These are phyloP conservation scores for Hypoxylon sp. DNA, from an alignment of 2,329 filamentous ascomycete species.

Conservation along the genomic window DNA sequence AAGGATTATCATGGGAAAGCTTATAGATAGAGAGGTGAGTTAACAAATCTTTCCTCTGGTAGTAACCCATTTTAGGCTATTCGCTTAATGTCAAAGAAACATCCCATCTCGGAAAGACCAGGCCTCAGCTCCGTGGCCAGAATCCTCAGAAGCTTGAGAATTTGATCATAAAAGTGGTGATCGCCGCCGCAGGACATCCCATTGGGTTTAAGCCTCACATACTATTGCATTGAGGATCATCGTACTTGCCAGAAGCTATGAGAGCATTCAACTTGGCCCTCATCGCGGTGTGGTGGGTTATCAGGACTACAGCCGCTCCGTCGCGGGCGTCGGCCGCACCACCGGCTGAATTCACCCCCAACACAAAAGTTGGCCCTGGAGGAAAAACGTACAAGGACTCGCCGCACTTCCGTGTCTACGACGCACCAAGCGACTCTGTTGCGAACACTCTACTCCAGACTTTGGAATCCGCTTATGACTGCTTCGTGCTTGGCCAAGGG, in stretches of 20 bases:
- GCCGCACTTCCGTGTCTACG: conserved; percentile 58
- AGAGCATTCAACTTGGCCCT: conserved; percentile 12
- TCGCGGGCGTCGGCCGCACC: conserved; percentile 37
- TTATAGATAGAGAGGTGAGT: too few species aligned
- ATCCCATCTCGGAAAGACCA: conserved; percentile 24
- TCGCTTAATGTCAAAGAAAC: conserved; percentile 35
- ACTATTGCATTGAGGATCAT: too few species aligned
- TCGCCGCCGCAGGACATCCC: conserved; percentile 10
- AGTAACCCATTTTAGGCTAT: conserved; percentile 43
- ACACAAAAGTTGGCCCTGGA: conserved; percentile 49
- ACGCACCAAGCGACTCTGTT: conserved; percentile 47
- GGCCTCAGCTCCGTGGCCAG: conserved; percentile 22
- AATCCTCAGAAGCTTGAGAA: neutral
- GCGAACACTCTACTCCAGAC: conserved; percentile 53
- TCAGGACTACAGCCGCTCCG: conserved; percentile 26
- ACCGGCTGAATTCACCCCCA: conserved; percentile 49
- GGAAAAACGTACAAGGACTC: conserved; percentile 53
- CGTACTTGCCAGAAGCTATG: conserved; percentile 17
- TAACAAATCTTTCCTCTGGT: conserved; percentile 6
- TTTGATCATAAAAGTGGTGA: conserved; percentile 29
- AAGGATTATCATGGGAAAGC: too few species aligned
- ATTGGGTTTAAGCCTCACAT: neutral
- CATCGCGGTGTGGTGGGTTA: conserved; percentile 26
- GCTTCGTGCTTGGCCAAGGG: conserved; percentile 55
- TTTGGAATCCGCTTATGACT: conserved; percentile 61